Evolutionary conservation across 2,329 filamentous ascomycete genomes (phyloP).

Genomic region (Botrytis fabae): DNA sequence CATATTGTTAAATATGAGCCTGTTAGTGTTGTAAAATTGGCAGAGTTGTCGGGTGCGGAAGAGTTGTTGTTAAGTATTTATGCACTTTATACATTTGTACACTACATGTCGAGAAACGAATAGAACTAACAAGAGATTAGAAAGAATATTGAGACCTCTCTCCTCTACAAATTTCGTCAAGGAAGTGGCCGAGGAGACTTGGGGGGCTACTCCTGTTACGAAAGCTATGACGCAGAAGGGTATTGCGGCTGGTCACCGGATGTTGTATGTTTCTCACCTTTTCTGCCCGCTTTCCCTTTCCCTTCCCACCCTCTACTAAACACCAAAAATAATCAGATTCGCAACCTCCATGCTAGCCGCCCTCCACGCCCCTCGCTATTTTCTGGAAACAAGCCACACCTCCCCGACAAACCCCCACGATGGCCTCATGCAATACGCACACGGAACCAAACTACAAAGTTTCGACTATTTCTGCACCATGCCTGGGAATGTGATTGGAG

Average conservation of each 20-base stretch:
- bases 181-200: not conserved
- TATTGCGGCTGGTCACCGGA: not conserved
- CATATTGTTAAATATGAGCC: not conserved
- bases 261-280: not conserved
- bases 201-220: not conserved
- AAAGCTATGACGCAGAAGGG: not conserved
- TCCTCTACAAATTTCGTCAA: not conserved
- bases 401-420: not conserved
- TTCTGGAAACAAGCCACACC: not conserved
- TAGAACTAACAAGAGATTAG: not conserved
- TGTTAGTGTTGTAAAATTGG: not conserved
- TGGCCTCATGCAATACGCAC: conserved; percentile 1
- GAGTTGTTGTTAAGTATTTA: not conserved
- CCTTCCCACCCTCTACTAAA: not conserved
- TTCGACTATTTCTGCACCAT: conserved; percentile 3
- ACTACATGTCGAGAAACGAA: not conserved
- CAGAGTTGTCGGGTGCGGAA: not conserved
- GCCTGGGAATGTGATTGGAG: not conserved
- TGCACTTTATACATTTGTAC: not conserved
- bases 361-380: not conserved
- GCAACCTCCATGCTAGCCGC: not conserved
- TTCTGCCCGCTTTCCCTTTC: not conserved
- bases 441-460: not conserved
- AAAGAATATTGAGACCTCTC: not conserved
- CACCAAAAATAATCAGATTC: not conserved